Percentiles rank a stretch among this genome's conserved stretches.
Conservation (phyloP, 1,139 yeast genomes). For the Yamadazyma trypodendri region DNA sequence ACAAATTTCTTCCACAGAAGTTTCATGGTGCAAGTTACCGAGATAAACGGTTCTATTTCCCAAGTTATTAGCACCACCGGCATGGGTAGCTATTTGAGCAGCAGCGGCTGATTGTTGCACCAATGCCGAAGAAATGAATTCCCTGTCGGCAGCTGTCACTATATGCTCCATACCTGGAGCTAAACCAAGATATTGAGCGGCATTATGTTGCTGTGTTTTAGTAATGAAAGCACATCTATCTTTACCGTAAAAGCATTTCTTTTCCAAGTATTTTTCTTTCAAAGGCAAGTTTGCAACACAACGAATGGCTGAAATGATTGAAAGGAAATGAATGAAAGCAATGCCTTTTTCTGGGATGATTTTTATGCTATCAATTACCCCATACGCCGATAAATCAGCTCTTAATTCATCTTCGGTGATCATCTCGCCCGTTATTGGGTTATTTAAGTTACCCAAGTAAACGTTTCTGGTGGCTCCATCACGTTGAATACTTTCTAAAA, state of each 20-base stretch:
- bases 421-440: conserved; percentile 42
- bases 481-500: conserved; percentile 70
- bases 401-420: conserved; percentile 59
- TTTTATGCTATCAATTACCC: conserved; percentile 57
- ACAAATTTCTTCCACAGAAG: conserved; percentile 88
- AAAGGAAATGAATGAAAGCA: conserved; percentile 60
- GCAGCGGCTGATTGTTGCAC: conserved; percentile 72
- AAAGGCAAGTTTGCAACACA: conserved; percentile 58
- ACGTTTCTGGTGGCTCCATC: conserved; percentile 93
- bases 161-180: conserved; percentile 89
- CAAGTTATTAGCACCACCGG: conserved; percentile 74
- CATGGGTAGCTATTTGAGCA: conserved; percentile 69
- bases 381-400: conserved; percentile 50
- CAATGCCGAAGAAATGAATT: conserved; percentile 55
- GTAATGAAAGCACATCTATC: conserved; percentile 76
- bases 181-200: conserved; percentile 90
- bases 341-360: conserved; percentile 58
- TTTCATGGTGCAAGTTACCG: conserved; percentile 82
- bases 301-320: conserved; percentile 56
- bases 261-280: conserved; percentile 53
- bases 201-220: conserved; percentile 94
- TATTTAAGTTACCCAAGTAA: conserved; percentile 71
- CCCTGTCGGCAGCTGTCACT: conserved; percentile 77
- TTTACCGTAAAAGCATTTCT: conserved; percentile 60
- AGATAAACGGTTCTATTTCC: conserved; percentile 92